These are phyloP conservation scores for Haematococcus sp. DNA, from an alignment of 139 green algal genomes.

Conservation along the genomic window DNA sequence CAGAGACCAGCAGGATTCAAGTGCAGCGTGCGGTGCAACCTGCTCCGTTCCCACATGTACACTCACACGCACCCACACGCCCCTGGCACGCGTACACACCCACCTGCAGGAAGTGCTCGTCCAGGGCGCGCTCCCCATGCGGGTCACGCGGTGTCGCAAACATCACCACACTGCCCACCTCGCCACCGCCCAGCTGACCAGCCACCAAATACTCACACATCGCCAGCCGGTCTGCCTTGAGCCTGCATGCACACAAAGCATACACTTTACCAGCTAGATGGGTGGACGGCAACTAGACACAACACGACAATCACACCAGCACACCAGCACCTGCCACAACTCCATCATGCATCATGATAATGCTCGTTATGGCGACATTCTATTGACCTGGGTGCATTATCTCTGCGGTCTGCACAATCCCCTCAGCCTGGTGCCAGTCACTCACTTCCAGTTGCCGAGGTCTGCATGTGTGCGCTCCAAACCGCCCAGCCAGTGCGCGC, in stretches of 20 bases:
- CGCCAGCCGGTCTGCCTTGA: slow-evolving; percentile 2
- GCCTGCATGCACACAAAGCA: background rate
- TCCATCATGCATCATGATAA: too few relatives aligned
- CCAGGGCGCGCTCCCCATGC: background rate
- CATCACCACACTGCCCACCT: background rate
- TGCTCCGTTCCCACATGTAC: too few relatives aligned
- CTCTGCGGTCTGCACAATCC: too few relatives aligned
- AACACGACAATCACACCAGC: too few relatives aligned
- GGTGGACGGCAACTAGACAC: background rate
- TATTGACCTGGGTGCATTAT: too few relatives aligned
- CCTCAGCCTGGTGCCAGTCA: background rate
- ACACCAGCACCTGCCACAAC: too few relatives aligned
- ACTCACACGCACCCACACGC: too few relatives aligned
- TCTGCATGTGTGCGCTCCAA: background rate
- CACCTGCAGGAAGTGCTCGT: background rate
- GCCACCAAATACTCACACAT: background rate
- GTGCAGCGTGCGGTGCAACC: too few relatives aligned
- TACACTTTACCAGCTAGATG: background rate
- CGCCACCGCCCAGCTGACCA: background rate
- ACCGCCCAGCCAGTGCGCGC: background rate
- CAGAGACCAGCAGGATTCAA: too few relatives aligned
- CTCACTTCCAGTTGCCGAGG: slow-evolving; percentile 1
- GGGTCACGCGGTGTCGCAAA: background rate
- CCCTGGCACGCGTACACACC: too few relatives aligned
- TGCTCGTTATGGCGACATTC: background rate